phyloP scores from a whole-genome alignment of 192 early-diverging fungal genomes.

The Entomortierella parvispora region DNA sequence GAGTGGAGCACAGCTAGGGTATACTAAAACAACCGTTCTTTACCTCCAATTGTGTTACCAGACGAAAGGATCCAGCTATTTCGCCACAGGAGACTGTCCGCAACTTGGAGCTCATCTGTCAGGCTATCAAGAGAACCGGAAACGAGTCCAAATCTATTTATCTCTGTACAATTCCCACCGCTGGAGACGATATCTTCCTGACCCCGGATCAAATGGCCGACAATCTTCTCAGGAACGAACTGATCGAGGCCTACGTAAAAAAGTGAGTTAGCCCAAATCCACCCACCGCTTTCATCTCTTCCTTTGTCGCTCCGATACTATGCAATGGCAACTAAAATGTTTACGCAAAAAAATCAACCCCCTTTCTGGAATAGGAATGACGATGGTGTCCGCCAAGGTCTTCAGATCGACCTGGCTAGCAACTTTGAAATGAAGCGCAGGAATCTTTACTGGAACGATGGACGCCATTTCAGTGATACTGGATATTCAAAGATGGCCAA shows the following conservation, averaged over 20 bases:
- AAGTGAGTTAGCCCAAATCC: constrained; percentile 19
- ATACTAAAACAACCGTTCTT: background rate
- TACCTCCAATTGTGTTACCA: background rate
- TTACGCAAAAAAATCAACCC: background rate
- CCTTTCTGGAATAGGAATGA: constrained; percentile 14
- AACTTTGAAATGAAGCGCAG: constrained; percentile 52
- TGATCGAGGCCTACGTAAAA: constrained; percentile 36
- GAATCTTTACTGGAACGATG: constrained; percentile 51
- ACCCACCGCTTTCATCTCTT: background rate
- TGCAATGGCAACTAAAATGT: too few relatives aligned
- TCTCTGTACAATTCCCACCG: constrained; percentile 44
- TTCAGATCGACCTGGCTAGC: constrained; percentile 34
- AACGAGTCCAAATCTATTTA: constrained; percentile 41
- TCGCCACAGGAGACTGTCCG: constrained; percentile 40
- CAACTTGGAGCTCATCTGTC: constrained; percentile 42
- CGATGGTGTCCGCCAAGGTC: constrained; percentile 34
- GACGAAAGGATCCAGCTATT: constrained; percentile 23
- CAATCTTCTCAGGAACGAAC: constrained; percentile 30
- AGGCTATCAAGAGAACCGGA: constrained; percentile 31
- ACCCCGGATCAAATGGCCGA: constrained; percentile 22
- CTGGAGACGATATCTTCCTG: constrained; percentile 43
- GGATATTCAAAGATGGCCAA: constrained; percentile 52
- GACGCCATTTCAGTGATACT: constrained; percentile 47
- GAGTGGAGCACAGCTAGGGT: background rate
- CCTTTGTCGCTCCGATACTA: background rate